These are phyloP conservation scores for Epithemia pelagica DNA, from an alignment of 108 stramenopile species.

Conservation along the genomic window DNA sequence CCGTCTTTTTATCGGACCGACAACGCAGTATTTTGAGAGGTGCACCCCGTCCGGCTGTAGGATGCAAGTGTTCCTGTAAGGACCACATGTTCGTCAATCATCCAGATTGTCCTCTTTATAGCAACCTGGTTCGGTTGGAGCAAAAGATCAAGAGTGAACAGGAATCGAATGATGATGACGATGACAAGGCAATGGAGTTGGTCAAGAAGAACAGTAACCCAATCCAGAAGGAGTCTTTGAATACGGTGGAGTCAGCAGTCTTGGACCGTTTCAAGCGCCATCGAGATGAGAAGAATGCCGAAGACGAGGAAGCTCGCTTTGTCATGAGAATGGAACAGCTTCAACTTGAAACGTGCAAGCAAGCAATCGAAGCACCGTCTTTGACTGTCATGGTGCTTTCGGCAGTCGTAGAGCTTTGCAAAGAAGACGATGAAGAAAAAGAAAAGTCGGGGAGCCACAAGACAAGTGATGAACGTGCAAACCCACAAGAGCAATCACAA, in stretches of 20 bases:
- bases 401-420: conserved; percentile 29
- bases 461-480: neutral
- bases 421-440: neutral
- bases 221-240: conserved; percentile 14
- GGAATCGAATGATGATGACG: conserved; percentile 3
- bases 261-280: conserved; percentile 46
- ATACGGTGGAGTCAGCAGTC: conserved; percentile 56
- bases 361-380: conserved; percentile 62
- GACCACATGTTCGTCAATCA: conserved; percentile 66
- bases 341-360: conserved; percentile 40
- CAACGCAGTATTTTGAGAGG: conserved; percentile 40
- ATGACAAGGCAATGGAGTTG: neutral
- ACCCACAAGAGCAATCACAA: neutral
- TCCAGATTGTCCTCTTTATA: conserved; percentile 54
- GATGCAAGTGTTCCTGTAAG: conserved; percentile 55
- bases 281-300: conserved; percentile 33
- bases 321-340: conserved; percentile 70
- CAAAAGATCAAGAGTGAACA: conserved; percentile 18
- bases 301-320: conserved; percentile 55
- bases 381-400: conserved; percentile 63
- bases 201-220: neutral
- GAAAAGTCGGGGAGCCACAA: neutral
- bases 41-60: conserved; percentile 45
- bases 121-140: conserved; percentile 35
- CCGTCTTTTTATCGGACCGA: conserved; percentile 34